These are phyloP conservation scores for Suillus ampliporus DNA, from an alignment of 768 basidiomycete genomes.

Conservation along the genomic window DNA sequence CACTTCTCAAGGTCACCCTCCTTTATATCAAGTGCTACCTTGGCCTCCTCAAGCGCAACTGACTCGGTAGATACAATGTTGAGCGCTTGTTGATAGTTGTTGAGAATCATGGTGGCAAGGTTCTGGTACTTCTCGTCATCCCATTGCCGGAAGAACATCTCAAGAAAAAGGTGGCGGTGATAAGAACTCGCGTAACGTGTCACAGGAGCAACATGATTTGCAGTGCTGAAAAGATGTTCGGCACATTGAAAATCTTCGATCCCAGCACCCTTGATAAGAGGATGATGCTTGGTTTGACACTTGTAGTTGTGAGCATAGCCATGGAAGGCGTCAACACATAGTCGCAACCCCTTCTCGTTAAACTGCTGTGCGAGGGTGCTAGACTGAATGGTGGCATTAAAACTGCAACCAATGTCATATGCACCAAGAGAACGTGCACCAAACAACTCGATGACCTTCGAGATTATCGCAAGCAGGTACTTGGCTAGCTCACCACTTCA, in stretches of 20 bases:
- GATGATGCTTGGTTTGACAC: slow-evolving; percentile 41
- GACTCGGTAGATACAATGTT: no score
- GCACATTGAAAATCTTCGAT: slow-evolving; percentile 36
- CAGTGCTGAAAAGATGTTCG: neutral
- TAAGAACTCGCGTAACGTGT: no score
- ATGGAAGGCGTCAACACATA: slow-evolving; percentile 37
- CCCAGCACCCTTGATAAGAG: slow-evolving; percentile 36
- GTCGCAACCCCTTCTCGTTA: neutral
- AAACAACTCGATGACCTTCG: slow-evolving; percentile 28
- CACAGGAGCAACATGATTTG: no score
- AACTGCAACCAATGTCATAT: slow-evolving; percentile 35
- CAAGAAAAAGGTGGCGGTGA: neutral
- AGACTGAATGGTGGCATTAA: slow-evolving; percentile 19
- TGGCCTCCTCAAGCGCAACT: no score
- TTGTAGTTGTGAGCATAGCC: slow-evolving; percentile 40
- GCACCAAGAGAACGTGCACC: slow-evolving; percentile 8
- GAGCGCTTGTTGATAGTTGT: neutral
- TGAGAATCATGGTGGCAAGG: slow-evolving; percentile 11
- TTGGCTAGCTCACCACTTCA: slow-evolving; percentile 40
- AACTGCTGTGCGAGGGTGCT: slow-evolving; percentile 23
- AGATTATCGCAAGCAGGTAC: slow-evolving; percentile 26
- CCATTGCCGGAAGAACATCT: slow-evolving; percentile 1
- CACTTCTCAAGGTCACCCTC: slow-evolving; percentile 20
- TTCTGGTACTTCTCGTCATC: slow-evolving; percentile 16
- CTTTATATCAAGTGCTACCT: no score